Conservation (phyloP, 192 early-diverging fungal genomes). For the Coemansia sp. region DNA sequence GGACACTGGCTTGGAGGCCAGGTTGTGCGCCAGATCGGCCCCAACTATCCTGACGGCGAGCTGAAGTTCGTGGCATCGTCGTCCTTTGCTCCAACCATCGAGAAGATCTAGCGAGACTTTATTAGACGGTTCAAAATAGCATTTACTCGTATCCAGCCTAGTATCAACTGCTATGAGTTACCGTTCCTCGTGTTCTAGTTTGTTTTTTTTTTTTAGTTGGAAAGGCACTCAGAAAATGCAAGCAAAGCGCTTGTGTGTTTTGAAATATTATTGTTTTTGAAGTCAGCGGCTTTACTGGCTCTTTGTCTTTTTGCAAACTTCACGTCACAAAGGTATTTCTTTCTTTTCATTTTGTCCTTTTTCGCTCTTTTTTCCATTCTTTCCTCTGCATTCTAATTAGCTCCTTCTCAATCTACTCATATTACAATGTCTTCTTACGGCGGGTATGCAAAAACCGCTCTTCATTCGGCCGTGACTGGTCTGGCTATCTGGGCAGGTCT, state of each 20-base stretch:
- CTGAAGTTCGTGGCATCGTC: slow-evolving; percentile 40
- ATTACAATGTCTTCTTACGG: slow-evolving; percentile 12
- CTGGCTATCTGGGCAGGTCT: slow-evolving; percentile 57
- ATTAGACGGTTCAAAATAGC: too few relatives aligned
- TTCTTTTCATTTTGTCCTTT: background rate
- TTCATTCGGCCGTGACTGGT: slow-evolving; percentile 5
- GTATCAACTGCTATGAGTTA: too few relatives aligned
- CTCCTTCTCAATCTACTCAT: background rate
- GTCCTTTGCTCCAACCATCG: slow-evolving; percentile 30
- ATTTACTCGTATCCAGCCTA: too few relatives aligned
- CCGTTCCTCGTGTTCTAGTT: too few relatives aligned
- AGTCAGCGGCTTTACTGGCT: background rate
- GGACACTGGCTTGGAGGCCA: slow-evolving; percentile 89
- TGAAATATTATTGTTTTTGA: too few relatives aligned
- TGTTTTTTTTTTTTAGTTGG: too few relatives aligned
- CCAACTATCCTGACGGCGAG: slow-evolving; percentile 67
- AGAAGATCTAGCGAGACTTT: slow-evolving; percentile 23
- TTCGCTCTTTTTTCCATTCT: background rate
- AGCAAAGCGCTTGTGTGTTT: too few relatives aligned
- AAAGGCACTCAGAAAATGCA: too few relatives aligned
- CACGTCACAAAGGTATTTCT: background rate
- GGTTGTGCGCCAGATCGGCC: slow-evolving; percentile 78
- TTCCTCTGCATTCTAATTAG: background rate
- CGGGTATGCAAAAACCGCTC: slow-evolving; percentile 24
- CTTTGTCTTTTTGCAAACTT: background rate